A percentile compares a stretch with the other conserved stretches of the same genome.
These are phyloP conservation scores for Hypoxylon sp. DNA, from an alignment of 2,329 filamentous ascomycete genomes.

Conservation along the genomic window DNA sequence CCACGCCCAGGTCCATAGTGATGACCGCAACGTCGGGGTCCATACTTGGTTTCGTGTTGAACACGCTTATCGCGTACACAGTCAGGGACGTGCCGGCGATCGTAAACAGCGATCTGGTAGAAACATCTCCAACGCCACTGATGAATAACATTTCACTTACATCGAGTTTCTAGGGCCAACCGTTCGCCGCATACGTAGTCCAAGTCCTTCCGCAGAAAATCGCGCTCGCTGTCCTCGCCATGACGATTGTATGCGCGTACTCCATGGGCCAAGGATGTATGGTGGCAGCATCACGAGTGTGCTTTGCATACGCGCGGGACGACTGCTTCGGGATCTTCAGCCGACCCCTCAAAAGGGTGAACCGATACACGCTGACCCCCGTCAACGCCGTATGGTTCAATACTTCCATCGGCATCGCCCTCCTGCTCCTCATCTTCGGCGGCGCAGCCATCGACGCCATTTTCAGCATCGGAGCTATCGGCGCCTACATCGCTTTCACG, in stretches of 20 bases:
- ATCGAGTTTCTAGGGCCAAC: conserved; percentile 65
- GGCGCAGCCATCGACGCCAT: conserved; percentile 73
- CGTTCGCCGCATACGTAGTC: conserved; percentile 77
- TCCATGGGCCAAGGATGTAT: conserved; percentile 81
- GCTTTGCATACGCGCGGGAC: conserved; percentile 80
- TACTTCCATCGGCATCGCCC: conserved; percentile 67
- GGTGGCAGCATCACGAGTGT: conserved; percentile 74
- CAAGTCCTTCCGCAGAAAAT: conserved; percentile 73
- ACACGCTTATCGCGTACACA: conserved; percentile 79
- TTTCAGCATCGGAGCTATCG: conserved; percentile 78
- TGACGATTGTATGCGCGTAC: conserved; percentile 78
- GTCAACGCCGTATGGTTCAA: conserved; percentile 80
- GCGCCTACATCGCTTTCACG: conserved; percentile 73
- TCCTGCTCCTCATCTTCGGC: conserved; percentile 75
- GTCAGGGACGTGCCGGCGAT: conserved; percentile 72
- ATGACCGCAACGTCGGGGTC: conserved; percentile 76
- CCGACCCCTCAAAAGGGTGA: conserved; percentile 70
- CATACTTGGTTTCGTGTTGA: conserved; percentile 78
- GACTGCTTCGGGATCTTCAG: conserved; percentile 74
- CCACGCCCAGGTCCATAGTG: conserved; percentile 78
- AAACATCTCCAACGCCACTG: not conserved
- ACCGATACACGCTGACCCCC: conserved; percentile 71
- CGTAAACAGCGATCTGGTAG: conserved; percentile 69
- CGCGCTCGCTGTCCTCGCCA: conserved; percentile 71
- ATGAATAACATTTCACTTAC: not conserved